Evolutionary conservation across 441 rosid genomes (phyloP).

Genomic region (Adansonia grandidieri): DNA sequence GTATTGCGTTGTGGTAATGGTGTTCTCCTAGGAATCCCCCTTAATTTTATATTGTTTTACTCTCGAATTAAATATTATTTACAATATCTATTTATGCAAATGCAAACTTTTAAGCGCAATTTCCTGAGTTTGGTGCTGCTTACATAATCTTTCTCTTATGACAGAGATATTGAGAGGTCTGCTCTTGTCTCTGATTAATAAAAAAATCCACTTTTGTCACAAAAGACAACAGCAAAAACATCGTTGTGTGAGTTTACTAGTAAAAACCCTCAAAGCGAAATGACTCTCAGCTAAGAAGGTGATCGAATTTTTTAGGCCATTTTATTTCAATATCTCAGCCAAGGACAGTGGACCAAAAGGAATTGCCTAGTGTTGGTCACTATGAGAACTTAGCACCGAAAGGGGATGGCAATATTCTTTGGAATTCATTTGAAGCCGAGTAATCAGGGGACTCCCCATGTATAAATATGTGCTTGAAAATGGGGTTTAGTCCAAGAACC

Average conservation of each 20-base stretch:
- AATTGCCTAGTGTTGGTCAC: neutral
- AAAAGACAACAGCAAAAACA: neutral
- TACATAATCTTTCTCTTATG: neutral
- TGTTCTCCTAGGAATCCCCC: neutral
- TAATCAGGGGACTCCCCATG: no score
- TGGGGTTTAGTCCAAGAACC: neutral
- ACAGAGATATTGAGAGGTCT: neutral
- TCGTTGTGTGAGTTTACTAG: neutral
- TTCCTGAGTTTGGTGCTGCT: constrained; percentile 19
- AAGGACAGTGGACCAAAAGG: neutral
- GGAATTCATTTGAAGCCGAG: neutral
- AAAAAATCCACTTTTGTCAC: constrained; percentile 21
- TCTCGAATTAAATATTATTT: neutral
- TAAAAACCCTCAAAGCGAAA: constrained; percentile 16
- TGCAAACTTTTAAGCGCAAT: constrained; percentile 8
- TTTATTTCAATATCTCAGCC: neutral
- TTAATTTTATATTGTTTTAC: neutral
- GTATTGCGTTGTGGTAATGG: neutral
- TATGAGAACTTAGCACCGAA: neutral
- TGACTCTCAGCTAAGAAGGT: constrained; percentile 24
- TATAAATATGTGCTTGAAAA: neutral
- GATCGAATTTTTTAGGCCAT: constrained; percentile 26
- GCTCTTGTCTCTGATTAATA: neutral
- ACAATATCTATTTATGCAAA: neutral
- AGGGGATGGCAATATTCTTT: neutral